Base-by-base conservation (phyloP, 2,329 filamentous ascomycete species). In the Dactylellina drechsleri region DNA sequence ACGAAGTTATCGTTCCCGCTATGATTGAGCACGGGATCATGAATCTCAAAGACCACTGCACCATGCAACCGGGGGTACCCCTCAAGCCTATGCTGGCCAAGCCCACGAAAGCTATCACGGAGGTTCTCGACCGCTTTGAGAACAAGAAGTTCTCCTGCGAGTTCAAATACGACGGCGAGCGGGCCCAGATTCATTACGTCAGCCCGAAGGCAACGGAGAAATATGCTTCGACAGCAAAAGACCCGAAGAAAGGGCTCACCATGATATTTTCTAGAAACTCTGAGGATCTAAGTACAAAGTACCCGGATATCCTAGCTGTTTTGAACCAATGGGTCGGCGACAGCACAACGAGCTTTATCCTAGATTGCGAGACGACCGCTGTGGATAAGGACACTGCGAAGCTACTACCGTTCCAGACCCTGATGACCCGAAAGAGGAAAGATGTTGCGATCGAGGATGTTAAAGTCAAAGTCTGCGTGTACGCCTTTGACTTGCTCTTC, bases 11-110 rank as follows among this genome's bases (percentile, higher is more conserved):
- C 76, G 90, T 99, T 66, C 95, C 95, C 0, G 90, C 92, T 1
- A 91, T 98, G 85, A 84, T 97, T 26, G 85, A 95, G 79, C 87
- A 95, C 79, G 95, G 95, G 16, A 92, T 99, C 76, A 88, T 90
- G 83, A 89, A 93, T 43, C 84, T 99, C 12, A 87, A 88, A 61
- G 90, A 96, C 8, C 88, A 90, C 67, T 97, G 95, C 86, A 96
- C 96, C 82, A 86, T 99, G 52, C 91, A 92, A 78, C 94, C 95
- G 0, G 95, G 95, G 77, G 91, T 99, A 15, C 95, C 95, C 0
- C 85, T 99, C 71, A 99, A 99, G 82, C 95, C 95, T 79, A 99
- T 99, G 95, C 86, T 99, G 84, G 95, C 95, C 18, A 98, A 98
- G 80, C 95, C 95, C 2, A 99, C 95, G 8, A 99, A 99, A 82